phyloP scores from a whole-genome alignment of 176 grass and related monocot genomes.

The Thinopyrum elongatum region DNA sequence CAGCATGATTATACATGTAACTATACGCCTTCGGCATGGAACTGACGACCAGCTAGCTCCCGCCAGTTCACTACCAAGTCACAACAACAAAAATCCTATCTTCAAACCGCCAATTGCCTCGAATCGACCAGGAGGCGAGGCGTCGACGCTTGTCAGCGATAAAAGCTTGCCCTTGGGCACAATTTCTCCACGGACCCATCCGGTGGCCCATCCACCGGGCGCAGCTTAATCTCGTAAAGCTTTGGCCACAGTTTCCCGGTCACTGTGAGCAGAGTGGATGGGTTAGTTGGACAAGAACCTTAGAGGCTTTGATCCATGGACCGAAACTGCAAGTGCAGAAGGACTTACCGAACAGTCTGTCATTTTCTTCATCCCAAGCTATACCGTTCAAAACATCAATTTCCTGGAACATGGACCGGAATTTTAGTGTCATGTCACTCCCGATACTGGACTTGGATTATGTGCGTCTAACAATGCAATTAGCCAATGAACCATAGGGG shows the following conservation, averaged over 20 bases:
- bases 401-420: constrained; percentile 39
- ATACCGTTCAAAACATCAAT: constrained; percentile 90
- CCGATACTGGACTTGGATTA: not conserved
- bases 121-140: not conserved
- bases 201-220: constrained; percentile 25
- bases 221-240: constrained; percentile 53
- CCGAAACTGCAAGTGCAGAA: not conserved
- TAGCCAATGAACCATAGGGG: not conserved
- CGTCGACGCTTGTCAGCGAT: constrained; percentile 19
- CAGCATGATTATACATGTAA: not conserved
- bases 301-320: not conserved
- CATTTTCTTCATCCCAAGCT: constrained; percentile 79
- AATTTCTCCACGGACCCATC: constrained; percentile 46
- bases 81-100: not conserved
- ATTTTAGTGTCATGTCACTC: not conserved
- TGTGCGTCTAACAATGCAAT: not conserved
- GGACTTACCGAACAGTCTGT: constrained; percentile 80
- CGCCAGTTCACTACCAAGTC: not conserved
- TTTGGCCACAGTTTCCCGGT: constrained; percentile 56
- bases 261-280: constrained; percentile 1
- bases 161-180: constrained; percentile 44
- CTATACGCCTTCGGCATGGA: not conserved
- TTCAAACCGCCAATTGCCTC: not conserved
- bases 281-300: not conserved
- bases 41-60: not conserved